Base-by-base conservation (phyloP, 371 early-diverging fungal genomes). In the Spraguea lophii region DNA sequence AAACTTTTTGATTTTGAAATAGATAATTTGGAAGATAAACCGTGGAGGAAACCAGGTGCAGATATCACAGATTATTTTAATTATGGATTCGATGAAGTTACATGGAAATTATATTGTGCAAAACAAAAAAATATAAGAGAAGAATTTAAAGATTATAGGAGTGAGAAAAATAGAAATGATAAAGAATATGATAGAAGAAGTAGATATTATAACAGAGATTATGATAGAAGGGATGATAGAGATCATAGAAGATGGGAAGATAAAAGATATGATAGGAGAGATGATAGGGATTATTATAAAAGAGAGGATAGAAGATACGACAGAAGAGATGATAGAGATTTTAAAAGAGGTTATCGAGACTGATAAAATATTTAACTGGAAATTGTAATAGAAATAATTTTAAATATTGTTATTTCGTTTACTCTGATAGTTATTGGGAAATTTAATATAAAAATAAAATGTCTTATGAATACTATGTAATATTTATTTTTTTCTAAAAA, bases 51-150 rank as follows among this genome's bases (percentile, higher is more conserved):
- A 55, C 89, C 90, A n/a, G 85, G 85, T n/a, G 69, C 87, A 7
- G 91, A 93, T 70, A 77, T 89, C 23, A 87, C 88, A 1, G 94
- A 93, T 66, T 93, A 88, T 69, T 93, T 93, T 72, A 93, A 93
- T 64, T 93, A 85, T 71, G 91, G 91, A 3, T 93, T 93, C 65
- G 84, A 84, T 56, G 90, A 93, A 66, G 66, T 70, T 1, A 84
- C 83, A 13, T 93, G 94, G 94, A 75, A 78, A 53, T 75, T 77
- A 12, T 93, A 90, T 68, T 80, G 81, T 56, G 73, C 73, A 12
- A 85, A 82, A 64, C 90, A 93, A 71, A 82, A 80, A 63, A 73
- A 76, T 68, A 52, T 82, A 53, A 70, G 85, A 16, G 83, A 82
- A 15, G 75, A 77, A 36, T 36, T 36, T 30, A 30, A 30, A 30